These are phyloP conservation scores for Pseudogymnoascus sp. DNA, from an alignment of 2,329 filamentous ascomycete species.

Conservation along the genomic window DNA sequence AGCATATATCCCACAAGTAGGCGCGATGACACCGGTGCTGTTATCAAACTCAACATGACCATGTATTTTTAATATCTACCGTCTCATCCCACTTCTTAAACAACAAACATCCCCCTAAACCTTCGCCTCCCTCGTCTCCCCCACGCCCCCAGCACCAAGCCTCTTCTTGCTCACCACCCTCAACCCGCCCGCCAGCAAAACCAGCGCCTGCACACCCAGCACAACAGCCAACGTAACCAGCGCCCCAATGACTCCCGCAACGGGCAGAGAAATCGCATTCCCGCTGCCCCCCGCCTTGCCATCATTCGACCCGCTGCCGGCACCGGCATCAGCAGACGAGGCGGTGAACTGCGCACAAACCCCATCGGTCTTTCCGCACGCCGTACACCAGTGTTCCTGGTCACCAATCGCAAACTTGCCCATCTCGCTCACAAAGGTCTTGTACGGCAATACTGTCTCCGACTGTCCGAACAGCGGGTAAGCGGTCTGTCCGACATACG, in stretches of 20 bases:
- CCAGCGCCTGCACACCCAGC: constrained; percentile 45
- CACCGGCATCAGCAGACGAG: constrained; percentile 20
- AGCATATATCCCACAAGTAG: background rate
- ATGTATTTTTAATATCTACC: background rate
- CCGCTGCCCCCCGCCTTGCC: constrained; percentile 11
- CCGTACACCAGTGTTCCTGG: constrained; percentile 61
- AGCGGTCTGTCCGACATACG: constrained; percentile 39
- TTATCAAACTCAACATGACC: background rate
- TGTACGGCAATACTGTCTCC: constrained; percentile 54
- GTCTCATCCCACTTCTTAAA: background rate
- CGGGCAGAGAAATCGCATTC: constrained; percentile 50
- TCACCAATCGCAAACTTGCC: constrained; percentile 57
- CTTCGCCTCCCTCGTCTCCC: background rate
- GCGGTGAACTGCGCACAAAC: constrained; percentile 46
- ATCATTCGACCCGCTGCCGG: background rate
- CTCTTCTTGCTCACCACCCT: constrained; percentile 49
- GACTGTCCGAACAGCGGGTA: constrained; percentile 54
- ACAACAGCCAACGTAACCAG: constrained; percentile 59
- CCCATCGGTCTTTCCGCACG: constrained; percentile 65
- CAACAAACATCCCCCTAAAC: background rate
- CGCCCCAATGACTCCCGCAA: constrained; percentile 75
- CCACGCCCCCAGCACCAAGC: background rate
- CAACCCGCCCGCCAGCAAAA: constrained; percentile 48
- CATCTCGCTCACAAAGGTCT: constrained; percentile 56
- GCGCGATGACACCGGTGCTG: background rate